Evolutionary conservation across 108 stramenopile species (phyloP), one percentile per base, ranked within the genome.

Genomic region (Schizochytrium sp.): DNA sequence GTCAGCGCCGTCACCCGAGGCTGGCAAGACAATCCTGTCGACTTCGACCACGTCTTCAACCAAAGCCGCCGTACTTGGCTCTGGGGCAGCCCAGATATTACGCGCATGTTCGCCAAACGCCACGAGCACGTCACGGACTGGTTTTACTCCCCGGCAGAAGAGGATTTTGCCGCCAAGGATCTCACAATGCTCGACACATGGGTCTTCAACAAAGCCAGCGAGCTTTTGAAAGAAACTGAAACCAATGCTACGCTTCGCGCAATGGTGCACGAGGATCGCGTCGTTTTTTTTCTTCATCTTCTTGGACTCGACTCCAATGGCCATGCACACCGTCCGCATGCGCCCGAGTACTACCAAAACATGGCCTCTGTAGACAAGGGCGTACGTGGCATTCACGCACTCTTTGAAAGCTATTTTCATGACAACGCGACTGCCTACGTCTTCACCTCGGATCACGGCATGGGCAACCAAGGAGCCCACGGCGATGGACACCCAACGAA

Each of bases 241-340:
- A 28, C 48, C n/a, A 83, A 83, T 45, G 76, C 76, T 4, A 83
- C 76, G 6, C 28, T 83, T 14, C 45, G 28, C 18, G 76, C 48
- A 6, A 23, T 53, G 51, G 48, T 83, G 19, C 45, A 83, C 28
- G 23, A 83, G 51, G 76, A 83, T 23, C 76, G 76, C 76, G 76
- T 83, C 48, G 51, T 83, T 0, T 83, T 83, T 5, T 83, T 83
- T 23, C 76, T 83, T 12, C 76, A 83, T 53, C 51, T 83, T 4
- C 76, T 83, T 55, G 76, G 76, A 6, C 76, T 83, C 51, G 76
- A 83, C 76, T 83, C 76, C 10, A 83, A 83, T 23, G 76, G 76
- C 6, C 76, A 83, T 45, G 76, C 76, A 6, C 51, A 83, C 51
- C 76, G 76, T 23, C 76, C 76, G 76, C 76, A 83, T 23, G 76